Evolutionary conservation across 495 filamentous ascomycete genomes (phyloP).

Genomic region (Tuber indicum): DNA sequence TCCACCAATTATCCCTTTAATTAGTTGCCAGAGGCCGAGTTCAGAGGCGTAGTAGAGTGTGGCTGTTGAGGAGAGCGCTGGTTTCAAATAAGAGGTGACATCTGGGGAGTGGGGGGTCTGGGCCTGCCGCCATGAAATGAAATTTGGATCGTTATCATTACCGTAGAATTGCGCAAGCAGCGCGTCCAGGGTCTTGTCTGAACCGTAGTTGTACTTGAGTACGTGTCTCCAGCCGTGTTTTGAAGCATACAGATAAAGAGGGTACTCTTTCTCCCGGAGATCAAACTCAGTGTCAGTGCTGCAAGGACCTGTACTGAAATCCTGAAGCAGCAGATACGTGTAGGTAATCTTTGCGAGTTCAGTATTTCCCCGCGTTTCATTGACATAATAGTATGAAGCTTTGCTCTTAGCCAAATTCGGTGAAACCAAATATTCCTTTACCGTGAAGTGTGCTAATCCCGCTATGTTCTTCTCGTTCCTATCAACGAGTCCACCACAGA

Average conservation of each 20-base stretch:
- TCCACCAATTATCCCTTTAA: background rate
- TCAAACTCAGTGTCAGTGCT: background rate
- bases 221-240: slow-evolving; percentile 3
- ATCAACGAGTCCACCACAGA: slow-evolving; percentile 20
- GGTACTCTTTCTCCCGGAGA: background rate
- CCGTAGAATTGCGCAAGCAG: slow-evolving; percentile 1
- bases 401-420: background rate
- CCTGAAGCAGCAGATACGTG: slow-evolving; percentile 11
- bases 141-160: background rate
- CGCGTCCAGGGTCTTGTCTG: background rate
- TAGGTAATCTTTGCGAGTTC: slow-evolving; percentile 18
- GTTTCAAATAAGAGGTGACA: too few species aligned
- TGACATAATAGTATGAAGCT: slow-evolving; percentile 9
- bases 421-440: slow-evolving; percentile 39
- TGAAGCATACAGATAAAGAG: slow-evolving; percentile 9
- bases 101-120: too few species aligned
- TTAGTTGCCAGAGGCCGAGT: background rate
- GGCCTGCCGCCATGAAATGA: background rate
- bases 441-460: slow-evolving; percentile 40
- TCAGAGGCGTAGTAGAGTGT: background rate
- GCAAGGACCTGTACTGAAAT: slow-evolving; percentile 10
- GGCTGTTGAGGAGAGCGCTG: background rate
- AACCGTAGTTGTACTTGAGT: background rate
- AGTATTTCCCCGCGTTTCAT: background rate
- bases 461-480: background rate